Base-by-base conservation (phyloP, 2,329 filamentous ascomycete genomes). In the Fusarium chuoi region DNA sequence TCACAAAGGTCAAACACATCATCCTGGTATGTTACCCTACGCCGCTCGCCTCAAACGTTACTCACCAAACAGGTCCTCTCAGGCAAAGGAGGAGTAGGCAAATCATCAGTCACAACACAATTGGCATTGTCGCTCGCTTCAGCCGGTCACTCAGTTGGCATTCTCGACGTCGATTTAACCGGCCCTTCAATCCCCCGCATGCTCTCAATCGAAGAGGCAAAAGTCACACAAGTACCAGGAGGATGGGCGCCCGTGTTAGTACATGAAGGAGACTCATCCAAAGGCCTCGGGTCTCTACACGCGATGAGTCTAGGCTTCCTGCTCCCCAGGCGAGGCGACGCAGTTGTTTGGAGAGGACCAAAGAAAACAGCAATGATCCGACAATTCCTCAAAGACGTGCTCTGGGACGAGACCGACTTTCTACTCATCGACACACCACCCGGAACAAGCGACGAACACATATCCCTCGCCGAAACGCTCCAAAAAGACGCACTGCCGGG, bases 321-420 rank as follows among this genome's bases (percentile, higher is more conserved):
- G 12, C 88, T 99, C 11, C 91, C 92, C 7, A 90, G 91, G 70
- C 88, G 96, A 77, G 94, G 93, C 71, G 95, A 98, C 78, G 96
- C 96, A 1, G 95, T 99, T 1, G 96, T 99, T 44, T 99, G 96
- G 96, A 90, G 96, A 60, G 96, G 96, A 0, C 96, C 96, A 6
- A 99, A 99, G 84, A 99, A 99, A 85, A 99, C 96, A 9, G 96
- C 96, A 57, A 99, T 99, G 96, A 94, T 99, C 66, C 91, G 95
- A 45, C 96, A 99, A 82, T 99, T 99, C 80, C 87, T 99, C 35
- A 93, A 93, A 3, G 95, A 98, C 79, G 95, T 98, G 9, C 87
- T 94, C 36, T 98, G 96, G 96, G 89, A 90, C 61, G 89, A 92
- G 30, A 90, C 94, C n/a, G 96, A 98, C 81, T 98, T 94, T 80